phyloP scores from a whole-genome alignment of 805 yeast genomes.

The Saccharomycopsis javanensis region DNA sequence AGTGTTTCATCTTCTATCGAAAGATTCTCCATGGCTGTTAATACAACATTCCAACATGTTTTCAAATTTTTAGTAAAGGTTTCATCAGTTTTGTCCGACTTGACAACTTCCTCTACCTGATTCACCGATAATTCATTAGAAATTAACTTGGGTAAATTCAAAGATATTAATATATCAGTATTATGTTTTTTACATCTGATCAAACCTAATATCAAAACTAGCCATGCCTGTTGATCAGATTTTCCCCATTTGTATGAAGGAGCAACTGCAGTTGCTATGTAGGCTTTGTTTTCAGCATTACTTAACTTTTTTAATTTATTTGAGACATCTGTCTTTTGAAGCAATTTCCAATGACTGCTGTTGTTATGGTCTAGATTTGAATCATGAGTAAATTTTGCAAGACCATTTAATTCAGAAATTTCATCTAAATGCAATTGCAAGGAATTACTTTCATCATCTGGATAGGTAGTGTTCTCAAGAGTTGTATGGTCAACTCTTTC shows the following conservation, averaged over 20 bases:
- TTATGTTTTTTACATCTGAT: constrained; percentile 40
- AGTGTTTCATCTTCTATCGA: constrained; percentile 3
- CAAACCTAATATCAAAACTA: constrained; percentile 47
- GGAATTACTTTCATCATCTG: constrained; percentile 41
- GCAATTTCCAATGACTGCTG: constrained; percentile 22
- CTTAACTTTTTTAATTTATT: constrained; percentile 3
- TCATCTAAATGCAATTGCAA: constrained; percentile 48
- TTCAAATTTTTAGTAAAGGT: not conserved
- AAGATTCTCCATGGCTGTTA: constrained; percentile 5
- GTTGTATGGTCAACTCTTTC: constrained; percentile 30
- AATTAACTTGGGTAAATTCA: constrained; percentile 39
- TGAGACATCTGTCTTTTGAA: constrained; percentile 24
- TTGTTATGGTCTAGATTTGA: not conserved
- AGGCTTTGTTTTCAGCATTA: not conserved
- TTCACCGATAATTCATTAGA: not conserved
- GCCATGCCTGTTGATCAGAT: constrained; percentile 23
- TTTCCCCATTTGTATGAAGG: constrained; percentile 47
- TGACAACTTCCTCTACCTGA: not conserved
- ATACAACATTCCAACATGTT: constrained; percentile 1
- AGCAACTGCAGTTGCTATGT: constrained; percentile 24
- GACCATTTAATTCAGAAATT: constrained; percentile 36
- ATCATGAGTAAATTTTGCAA: constrained; percentile 19
- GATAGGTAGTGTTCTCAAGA: constrained; percentile 34
- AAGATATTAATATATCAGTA: constrained; percentile 55
- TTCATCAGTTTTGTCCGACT: not conserved